These are phyloP conservation scores for Lolium rigidum DNA, from an alignment of 176 grass and related monocot genomes.

Conservation along the genomic window DNA sequence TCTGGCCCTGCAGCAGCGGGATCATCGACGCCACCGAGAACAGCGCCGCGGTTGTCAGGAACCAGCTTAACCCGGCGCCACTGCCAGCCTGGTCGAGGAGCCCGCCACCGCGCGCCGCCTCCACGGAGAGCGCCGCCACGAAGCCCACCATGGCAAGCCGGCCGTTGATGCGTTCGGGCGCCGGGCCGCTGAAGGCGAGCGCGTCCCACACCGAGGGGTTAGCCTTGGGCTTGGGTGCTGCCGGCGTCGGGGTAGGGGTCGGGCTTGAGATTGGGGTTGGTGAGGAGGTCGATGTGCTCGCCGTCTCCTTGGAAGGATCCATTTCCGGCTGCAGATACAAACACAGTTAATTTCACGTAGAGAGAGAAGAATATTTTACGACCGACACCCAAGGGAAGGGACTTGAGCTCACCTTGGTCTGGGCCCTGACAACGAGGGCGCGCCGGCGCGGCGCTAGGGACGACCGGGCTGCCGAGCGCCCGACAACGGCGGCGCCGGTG, in stretches of 20 bases:
- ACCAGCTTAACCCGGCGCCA: conserved; percentile 54
- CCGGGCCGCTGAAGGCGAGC: conserved; percentile 72
- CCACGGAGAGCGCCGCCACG: conserved; percentile 63
- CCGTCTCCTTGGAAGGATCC: neutral
- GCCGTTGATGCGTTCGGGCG: conserved; percentile 76
- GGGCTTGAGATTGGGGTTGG: neutral
- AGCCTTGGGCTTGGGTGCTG: conserved; percentile 7
- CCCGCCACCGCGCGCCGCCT: conserved; percentile 48
- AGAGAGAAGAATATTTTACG: too few species aligned
- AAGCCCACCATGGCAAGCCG: conserved; percentile 78
- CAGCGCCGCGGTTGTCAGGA: conserved; percentile 37
- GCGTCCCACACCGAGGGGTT: conserved; percentile 51
- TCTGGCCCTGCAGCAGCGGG: conserved; percentile 50
- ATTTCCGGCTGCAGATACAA: neutral
- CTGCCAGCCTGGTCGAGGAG: conserved; percentile 49
- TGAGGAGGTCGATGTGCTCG: neutral
- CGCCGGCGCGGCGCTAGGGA: neutral
- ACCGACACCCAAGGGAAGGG: too few species aligned
- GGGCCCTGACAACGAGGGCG: conserved; percentile 8
- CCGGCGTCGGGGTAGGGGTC: neutral
- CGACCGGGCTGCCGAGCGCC: neutral
- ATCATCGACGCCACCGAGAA: conserved; percentile 66
- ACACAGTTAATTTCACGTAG: neutral
- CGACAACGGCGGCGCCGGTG: neutral
- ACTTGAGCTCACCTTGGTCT: conserved; percentile 5